Evolutionary conservation across 140 eudicot genomes (phyloP), one percentile per base, ranked within the genome.

Genomic region (Flaveria floridana): DNA sequence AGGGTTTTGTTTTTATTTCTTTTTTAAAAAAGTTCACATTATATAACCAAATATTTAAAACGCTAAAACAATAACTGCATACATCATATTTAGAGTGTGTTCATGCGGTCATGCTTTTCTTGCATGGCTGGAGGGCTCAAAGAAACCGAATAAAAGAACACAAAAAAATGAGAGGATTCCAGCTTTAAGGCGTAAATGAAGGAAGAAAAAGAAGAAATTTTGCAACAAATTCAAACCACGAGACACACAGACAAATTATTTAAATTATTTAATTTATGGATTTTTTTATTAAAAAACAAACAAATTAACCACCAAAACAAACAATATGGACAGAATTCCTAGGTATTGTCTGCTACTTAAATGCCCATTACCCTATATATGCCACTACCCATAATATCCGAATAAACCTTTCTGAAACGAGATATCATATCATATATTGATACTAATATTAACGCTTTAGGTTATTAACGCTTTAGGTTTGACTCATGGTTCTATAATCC

Each of bases 101-200:
- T 18, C 42, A 16, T 25, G 53, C 16, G 34, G 64, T 44, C 46
- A 20, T 7, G 57, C 66, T 66, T 61, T 80, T 74, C 67, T 19
- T 80, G 84, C 80, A 80, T 80, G 84, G 84, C 84, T 80, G 84
- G 72, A 80, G 72, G 72, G 80, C 84, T 80, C 76, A 68, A 74
- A 46, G 70, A 55, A 68, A 79, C 53, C 28, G 76, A 66, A 58
- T 71, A 78, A 78, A 78, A 71, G 58, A 76, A 48, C 34, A 41
- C 39, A 37, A 77, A 46, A 69, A 66, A 42, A 4, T 57, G 79
- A 73, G 75, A 61, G 76, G 75, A 34, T 74, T 80, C 76, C 80
- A 74, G 76, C 80, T 80, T 80, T 80, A 74, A 42, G 70, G 68
- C 84, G 84, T 58, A 75, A 80, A 80, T 80, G 84, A 57, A 74